Percentiles rank a stretch among this genome's conserved stretches.
Conservation (phyloP, 1,139 yeast genomes). For the Tardiomyces blankii region DNA sequence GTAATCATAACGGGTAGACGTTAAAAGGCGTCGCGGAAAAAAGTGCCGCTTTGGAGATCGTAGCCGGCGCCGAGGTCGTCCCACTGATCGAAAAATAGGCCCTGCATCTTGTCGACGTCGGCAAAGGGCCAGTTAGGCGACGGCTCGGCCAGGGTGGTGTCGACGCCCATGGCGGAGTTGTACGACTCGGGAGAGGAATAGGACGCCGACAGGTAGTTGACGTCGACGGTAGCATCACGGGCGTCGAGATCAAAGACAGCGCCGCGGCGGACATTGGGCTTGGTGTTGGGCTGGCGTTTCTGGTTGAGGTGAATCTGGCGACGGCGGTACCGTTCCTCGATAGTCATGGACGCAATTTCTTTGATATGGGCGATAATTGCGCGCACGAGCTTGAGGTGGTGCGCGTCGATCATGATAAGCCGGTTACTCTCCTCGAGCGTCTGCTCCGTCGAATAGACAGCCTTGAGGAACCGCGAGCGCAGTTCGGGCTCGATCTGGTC, state of each 20-base stretch:
- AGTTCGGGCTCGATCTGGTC: conserved; percentile 8
- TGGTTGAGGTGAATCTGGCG: neutral
- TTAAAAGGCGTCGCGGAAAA: too few species aligned
- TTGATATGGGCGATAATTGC: neutral
- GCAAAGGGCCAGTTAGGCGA: conserved; percentile 3
- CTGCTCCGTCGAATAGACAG: conserved; percentile 10
- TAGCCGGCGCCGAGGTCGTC: conserved; percentile 9
- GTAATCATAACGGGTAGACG: too few species aligned
- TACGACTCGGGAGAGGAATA: conserved; percentile 10
- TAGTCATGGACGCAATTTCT: neutral
- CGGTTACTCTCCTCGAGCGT: conserved; percentile 6
- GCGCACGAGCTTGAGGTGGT: neutral
- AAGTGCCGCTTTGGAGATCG: too few species aligned
- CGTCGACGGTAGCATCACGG: conserved; percentile 9
- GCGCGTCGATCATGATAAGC: neutral
- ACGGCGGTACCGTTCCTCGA: neutral
- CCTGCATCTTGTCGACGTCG: conserved; percentile 9
- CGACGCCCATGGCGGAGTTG: conserved; percentile 5
- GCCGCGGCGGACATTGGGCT: conserved; percentile 11
- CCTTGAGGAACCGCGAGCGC: conserved; percentile 9
- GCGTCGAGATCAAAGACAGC: conserved; percentile 11
- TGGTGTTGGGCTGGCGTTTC: conserved; percentile 6
- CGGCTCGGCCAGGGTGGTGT: neutral
- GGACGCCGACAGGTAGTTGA: conserved; percentile 6
- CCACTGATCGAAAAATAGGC: conserved; percentile 16